A percentile compares a stretch with the other conserved stretches of the same genome.
Evolutionary conservation across 2,329 filamentous ascomycete genomes (phyloP).

Genomic region (Taxawa tesnikishii): DNA sequence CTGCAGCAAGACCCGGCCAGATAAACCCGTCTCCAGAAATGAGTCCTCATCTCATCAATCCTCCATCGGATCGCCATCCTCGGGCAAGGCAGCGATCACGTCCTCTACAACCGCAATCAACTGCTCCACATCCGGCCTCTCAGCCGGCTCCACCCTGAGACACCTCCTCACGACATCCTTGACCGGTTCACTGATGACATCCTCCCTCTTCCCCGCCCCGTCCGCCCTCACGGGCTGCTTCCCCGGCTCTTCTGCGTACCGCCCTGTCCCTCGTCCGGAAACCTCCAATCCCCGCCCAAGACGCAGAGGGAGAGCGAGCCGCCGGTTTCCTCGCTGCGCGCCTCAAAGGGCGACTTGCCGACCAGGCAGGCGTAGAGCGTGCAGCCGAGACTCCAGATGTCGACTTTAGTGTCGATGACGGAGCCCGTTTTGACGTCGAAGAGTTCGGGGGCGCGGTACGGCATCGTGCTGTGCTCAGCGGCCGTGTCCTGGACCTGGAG

Average conservation of each 20-base stretch:
- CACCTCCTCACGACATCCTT: conserved; percentile 82
- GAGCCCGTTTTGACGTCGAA: conserved; percentile 95
- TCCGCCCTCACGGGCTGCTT: conserved; percentile 36
- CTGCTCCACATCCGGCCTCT: conserved; percentile 78
- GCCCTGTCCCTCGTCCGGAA: conserved; percentile 71
- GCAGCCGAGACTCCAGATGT: conserved; percentile 95
- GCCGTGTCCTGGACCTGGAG: conserved; percentile 89
- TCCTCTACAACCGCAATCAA: conserved; percentile 67
- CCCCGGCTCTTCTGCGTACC: conserved; percentile 34
- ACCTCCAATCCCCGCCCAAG: conserved; percentile 87
- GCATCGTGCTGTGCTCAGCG: conserved; percentile 96
- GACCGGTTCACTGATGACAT: conserved; percentile 64
- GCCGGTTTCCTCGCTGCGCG: conserved; percentile 89
- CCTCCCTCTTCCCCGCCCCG: conserved; percentile 21
- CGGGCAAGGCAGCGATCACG: conserved; percentile 51
- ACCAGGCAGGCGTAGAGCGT: conserved; percentile 96
- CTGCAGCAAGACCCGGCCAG: too few species aligned
- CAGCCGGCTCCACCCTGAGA: conserved; percentile 71
- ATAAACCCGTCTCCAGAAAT: too few species aligned
- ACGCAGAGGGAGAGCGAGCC: conserved; percentile 88
- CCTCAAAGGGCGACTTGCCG: conserved; percentile 93
- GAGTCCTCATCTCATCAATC: conserved; percentile 2
- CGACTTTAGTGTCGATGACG: conserved; percentile 88
- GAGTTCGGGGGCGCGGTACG: conserved; percentile 91
- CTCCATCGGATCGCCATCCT: conserved; percentile 34